Conservation (phyloP, 768 basidiomycete species). For the Boletellus sp. region DNA sequence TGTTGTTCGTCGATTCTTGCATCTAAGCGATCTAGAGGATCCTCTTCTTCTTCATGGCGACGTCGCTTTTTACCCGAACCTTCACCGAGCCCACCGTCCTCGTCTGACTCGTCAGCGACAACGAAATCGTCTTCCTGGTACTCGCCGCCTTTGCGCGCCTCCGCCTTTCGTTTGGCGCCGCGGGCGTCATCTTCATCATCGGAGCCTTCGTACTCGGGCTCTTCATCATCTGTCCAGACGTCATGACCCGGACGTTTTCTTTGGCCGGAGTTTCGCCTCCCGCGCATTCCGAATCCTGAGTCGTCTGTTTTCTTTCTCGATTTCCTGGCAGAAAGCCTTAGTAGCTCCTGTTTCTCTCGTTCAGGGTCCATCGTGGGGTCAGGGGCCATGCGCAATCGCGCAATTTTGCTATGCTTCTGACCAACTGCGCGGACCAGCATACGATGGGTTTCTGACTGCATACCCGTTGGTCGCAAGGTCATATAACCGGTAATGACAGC, state of each 20-base stretch:
- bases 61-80: conserved; percentile 35
- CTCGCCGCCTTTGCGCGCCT: conserved; percentile 55
- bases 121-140: conserved; percentile 86
- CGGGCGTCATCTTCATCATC: conserved; percentile 57
- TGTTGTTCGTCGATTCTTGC: conserved; percentile 57
- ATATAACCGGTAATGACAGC: conserved; percentile 80
- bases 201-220: conserved; percentile 50
- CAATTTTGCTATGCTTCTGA: conserved; percentile 79
- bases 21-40: conserved; percentile 67
- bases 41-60: conserved; percentile 46
- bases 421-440: conserved; percentile 85
- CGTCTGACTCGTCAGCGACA: conserved; percentile 73
- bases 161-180: conserved; percentile 42
- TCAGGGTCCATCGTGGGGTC: conserved; percentile 76
- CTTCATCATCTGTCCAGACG: conserved; percentile 70
- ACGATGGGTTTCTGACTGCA: conserved; percentile 87
- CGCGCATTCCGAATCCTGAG: conserved; percentile 45
- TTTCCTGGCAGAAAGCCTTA: conserved; percentile 62
- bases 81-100: conserved; percentile 44
- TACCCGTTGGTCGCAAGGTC: conserved; percentile 80
- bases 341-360: conserved; percentile 63
- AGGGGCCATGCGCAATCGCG: conserved; percentile 75
- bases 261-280: conserved; percentile 43
- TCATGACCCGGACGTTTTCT: conserved; percentile 43
- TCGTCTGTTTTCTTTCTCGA: conserved; percentile 55